These are phyloP conservation scores for Yarrowia alimentaria DNA, from an alignment of 805 yeast genomes.

Conservation along the genomic window DNA sequence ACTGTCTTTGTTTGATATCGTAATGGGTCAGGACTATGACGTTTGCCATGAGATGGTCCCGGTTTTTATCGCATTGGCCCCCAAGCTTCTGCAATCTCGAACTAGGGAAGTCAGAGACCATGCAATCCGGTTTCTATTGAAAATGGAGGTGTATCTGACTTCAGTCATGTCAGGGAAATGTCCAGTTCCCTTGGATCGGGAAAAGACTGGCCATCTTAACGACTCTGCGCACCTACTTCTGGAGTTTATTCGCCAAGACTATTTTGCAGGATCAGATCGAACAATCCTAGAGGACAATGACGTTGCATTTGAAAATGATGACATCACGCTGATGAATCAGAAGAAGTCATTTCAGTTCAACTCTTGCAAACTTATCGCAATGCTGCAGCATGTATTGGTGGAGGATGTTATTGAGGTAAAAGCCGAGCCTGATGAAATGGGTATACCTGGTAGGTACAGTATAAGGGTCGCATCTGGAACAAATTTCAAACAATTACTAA, in stretches of 20 bases:
- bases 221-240: too few relatives aligned
- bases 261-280: background rate
- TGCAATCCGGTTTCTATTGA: background rate
- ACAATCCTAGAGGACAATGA: background rate
- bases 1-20: background rate
- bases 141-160: background rate
- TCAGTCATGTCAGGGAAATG: background rate
- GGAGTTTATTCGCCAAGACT: too few relatives aligned
- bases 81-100: background rate
- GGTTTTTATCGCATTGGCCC: background rate
- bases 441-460: constrained; percentile 8
- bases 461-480: background rate
- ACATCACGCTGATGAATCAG: background rate
- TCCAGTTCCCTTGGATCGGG: background rate
- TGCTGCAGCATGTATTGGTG: constrained; percentile 4
- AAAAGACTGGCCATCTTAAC: background rate
- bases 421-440: constrained; percentile 1
- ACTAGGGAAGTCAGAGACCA: background rate
- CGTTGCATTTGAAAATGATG: background rate
- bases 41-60: constrained; percentile 20
- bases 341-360: background rate
- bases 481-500: background rate
- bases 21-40: constrained; percentile 1
- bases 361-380: background rate
- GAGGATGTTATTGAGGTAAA: background rate